Conservation (phyloP, 2,329 filamentous ascomycete species). For the Xylariaceae sp. region DNA sequence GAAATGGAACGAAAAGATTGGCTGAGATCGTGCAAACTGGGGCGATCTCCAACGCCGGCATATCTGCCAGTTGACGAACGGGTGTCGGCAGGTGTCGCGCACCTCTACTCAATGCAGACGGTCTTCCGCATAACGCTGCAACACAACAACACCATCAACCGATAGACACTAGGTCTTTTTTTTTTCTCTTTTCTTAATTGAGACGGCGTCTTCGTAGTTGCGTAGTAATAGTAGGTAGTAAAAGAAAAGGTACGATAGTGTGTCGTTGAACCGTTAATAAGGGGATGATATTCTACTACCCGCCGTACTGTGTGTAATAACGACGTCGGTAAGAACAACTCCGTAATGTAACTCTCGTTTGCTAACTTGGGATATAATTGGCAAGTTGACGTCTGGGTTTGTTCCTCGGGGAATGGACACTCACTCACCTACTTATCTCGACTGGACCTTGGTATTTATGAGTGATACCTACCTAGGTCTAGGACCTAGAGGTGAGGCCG, state of each 20-base stretch:
- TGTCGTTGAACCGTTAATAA: not conserved
- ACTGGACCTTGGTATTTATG: not conserved
- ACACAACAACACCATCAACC: not conserved
- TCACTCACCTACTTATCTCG: not conserved
- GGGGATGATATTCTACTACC: not conserved
- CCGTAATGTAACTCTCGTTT: not conserved
- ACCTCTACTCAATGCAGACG: not conserved
- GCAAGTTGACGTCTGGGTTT: not conserved
- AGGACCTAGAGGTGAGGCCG: not conserved
- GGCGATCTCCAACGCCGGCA: slow-evolving; percentile 9
- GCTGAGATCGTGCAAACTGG: slow-evolving; percentile 15
- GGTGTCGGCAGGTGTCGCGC: slow-evolving; percentile 2
- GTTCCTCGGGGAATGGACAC: not conserved
- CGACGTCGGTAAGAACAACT: not conserved
- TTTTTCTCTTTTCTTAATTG: not conserved
- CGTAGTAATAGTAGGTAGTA: not conserved
- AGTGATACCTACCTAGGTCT: not conserved
- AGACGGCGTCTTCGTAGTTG: not conserved
- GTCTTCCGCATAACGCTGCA: not conserved
- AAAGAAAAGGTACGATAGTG: not conserved
- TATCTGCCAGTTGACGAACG: slow-evolving; percentile 14
- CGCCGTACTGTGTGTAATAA: not conserved
- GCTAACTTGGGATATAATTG: not conserved
- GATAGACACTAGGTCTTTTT: not conserved
- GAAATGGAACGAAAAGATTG: slow-evolving; percentile 17